phyloP scores from a whole-genome alignment of 2,329 filamentous ascomycete genomes.

The Setomelanomma holmii region DNA sequence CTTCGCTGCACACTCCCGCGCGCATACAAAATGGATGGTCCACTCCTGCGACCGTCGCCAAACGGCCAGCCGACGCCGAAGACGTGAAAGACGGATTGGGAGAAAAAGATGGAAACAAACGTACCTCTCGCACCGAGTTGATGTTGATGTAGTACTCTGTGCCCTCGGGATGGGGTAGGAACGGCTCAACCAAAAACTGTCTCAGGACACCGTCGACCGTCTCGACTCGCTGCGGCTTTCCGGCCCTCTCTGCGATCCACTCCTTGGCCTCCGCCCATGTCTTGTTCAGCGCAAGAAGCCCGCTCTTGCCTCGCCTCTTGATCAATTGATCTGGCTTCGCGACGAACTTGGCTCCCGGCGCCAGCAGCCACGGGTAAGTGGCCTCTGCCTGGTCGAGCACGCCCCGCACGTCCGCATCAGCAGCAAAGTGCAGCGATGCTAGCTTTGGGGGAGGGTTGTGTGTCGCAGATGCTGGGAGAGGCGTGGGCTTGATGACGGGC shows the following conservation, averaged over 20 bases:
- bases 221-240: constrained; percentile 93
- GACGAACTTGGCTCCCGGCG: constrained; percentile 86
- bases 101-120: constrained; percentile 53
- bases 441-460: constrained; percentile 94
- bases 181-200: constrained; percentile 97
- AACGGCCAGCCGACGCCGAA: constrained; percentile 4
- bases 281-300: constrained; percentile 95
- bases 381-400: constrained; percentile 95
- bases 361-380: constrained; percentile 95
- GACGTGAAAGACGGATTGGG: constrained; percentile 7
- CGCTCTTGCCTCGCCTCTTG: constrained; percentile 99
- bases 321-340: constrained; percentile 99
- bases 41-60: constrained; percentile 7
- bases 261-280: constrained; percentile 91
- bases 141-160: constrained; percentile 99
- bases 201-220: constrained; percentile 85
- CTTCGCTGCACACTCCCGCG: constrained; percentile 15
- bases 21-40: constrained; percentile 16
- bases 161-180: constrained; percentile 92
- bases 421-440: constrained; percentile 90
- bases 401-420: constrained; percentile 80
- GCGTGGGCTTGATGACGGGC: constrained; percentile 95
- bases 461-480: constrained; percentile 80
- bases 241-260: constrained; percentile 91
- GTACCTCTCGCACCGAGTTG: constrained; percentile 98